These are phyloP conservation scores for Penicillium corylophilum DNA, from an alignment of 2,329 filamentous ascomycete genomes.

Conservation along the genomic window DNA sequence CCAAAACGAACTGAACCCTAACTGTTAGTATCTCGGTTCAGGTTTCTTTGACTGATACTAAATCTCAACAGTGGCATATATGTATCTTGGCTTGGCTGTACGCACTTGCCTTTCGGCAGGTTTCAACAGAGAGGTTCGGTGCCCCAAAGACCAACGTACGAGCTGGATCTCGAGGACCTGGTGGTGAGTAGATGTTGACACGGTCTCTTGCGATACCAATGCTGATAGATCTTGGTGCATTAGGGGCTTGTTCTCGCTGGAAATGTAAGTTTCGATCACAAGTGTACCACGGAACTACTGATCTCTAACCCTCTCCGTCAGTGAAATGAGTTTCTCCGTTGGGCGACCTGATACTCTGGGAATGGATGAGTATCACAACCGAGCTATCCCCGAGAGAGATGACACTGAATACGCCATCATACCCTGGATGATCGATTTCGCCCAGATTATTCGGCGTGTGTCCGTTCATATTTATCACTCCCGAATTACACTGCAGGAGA, in stretches of 20 bases:
- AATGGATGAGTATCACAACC: constrained; percentile 51
- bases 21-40: constrained; percentile 33
- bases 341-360: constrained; percentile 51
- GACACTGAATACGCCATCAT: constrained; percentile 41
- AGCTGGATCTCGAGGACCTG: constrained; percentile 47
- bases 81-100: constrained; percentile 50
- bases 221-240: not conserved
- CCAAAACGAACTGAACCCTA: constrained; percentile 51
- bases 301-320: constrained; percentile 11
- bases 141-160: constrained; percentile 34
- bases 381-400: constrained; percentile 38
- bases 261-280: constrained; percentile 37
- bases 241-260: constrained; percentile 47
- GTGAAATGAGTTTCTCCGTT: constrained; percentile 51
- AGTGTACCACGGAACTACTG: not conserved
- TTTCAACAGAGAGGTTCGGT: constrained; percentile 46
- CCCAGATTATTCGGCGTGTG: constrained; percentile 41
- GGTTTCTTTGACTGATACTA: constrained; percentile 1
- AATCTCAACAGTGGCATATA: constrained; percentile 43
- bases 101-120: constrained; percentile 50
- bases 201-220: no score
- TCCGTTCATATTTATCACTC: constrained; percentile 44
- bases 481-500: constrained; percentile 34
- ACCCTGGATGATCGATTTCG: constrained; percentile 43
- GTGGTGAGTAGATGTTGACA: constrained; percentile 38